Evolutionary conservation across 805 yeast genomes (phyloP), one percentile per base, ranked within the genome.

Genomic region (Yamadazyma ubonensis): DNA sequence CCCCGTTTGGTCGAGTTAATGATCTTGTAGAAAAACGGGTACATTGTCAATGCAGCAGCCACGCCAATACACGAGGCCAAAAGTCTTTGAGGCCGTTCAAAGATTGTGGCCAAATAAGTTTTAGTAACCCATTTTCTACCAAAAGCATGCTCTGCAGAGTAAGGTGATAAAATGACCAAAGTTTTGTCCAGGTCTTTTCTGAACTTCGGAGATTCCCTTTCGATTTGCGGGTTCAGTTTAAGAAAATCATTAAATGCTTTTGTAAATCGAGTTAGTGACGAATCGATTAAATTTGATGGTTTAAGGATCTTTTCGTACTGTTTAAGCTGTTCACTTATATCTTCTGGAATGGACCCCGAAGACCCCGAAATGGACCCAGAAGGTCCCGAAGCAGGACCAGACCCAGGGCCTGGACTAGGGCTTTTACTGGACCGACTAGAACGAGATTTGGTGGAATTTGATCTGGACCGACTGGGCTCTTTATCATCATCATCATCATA

Each of bases 1-100:
- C 79, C 70, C 33, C 67, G 65, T 45, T 70, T 68, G 5, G 70
- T 59, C 3, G 78, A 69, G 40, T 78, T 71, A 30, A 63, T 57
- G 10, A 83, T 51, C 10, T 71, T 68, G 50, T 75, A 83, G 34
- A 73, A 67, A 29, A 77, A 77, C 0, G 90, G 89, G 45, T 69
- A 76, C 76, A 79, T 73, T 2, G 89, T 72, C 16, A 81, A 55
- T 0, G 95, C 91, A 2, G 89, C 81, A 0, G 88, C 76, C 17
- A 86, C 74, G 1, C 96, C 96, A 43, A 86, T 65, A n/a, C 87
- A 79, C 6, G 81, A 70, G 0, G 95, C 93, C 39, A 82, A 67
- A 33, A 86, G 61, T 21, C 96, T 67, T 58, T 86, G 90, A 1
- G 96, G 96, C 32, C 91, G 65, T 59, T 86, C 96, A 18, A 86